A percentile compares a stretch with the other conserved stretches of the same genome.
phyloP scores from a whole-genome alignment of 768 basidiomycete species.

The Russula vinacea region DNA sequence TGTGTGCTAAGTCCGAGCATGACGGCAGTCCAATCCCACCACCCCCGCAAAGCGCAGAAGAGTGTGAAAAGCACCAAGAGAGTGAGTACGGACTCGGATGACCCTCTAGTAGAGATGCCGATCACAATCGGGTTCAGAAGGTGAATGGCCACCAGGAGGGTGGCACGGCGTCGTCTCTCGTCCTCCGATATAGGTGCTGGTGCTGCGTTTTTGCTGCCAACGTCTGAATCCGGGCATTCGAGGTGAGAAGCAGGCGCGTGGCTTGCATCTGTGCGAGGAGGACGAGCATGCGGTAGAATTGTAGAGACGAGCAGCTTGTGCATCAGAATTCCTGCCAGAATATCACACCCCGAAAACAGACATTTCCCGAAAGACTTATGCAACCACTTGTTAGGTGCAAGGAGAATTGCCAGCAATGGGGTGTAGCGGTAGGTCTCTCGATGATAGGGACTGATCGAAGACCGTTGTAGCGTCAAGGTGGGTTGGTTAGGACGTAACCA shows the following conservation, averaged over 20 bases:
- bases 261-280: neutral
- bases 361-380: conserved; percentile 90
- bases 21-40: conserved; percentile 66
- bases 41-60: conserved; percentile 52
- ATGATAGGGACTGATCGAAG: conserved; percentile 68
- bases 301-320: conserved; percentile 54
- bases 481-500: conserved; percentile 8
- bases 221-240: conserved; percentile 10
- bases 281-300: conserved; percentile 41
- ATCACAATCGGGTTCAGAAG: conserved; percentile 93
- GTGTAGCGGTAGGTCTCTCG: conserved; percentile 96
- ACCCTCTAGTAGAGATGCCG: conserved; percentile 95
- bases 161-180: conserved; percentile 38
- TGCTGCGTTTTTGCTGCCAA: neutral
- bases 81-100: conserved; percentile 85
- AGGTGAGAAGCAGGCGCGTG: conserved; percentile 2
- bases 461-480: conserved; percentile 10
- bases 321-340: conserved; percentile 73
- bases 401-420: conserved; percentile 78
- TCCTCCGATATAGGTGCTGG: conserved; percentile 12
- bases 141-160: conserved; percentile 64
- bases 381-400: conserved; percentile 76
- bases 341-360: conserved; percentile 79
- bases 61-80: conserved; percentile 73
- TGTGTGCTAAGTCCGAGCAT: conserved; percentile 81